Conservation (phyloP, 116 monocot species). For the Posidonia oceanica region DNA sequence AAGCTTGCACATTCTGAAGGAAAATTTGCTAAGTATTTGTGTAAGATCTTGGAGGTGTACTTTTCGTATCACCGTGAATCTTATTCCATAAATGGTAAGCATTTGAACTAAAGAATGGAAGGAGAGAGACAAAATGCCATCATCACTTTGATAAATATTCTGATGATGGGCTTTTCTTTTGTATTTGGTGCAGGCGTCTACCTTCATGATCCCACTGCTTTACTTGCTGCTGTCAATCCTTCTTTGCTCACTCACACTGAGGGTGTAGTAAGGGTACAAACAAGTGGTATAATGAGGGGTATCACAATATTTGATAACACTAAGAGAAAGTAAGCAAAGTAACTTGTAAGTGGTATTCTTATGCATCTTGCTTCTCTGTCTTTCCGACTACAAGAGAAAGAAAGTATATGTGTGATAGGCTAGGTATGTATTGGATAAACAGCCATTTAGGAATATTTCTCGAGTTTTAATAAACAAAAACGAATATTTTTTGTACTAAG, state of each 20-base stretch:
- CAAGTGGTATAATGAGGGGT: constrained; percentile 74
- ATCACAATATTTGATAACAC: constrained; percentile 81
- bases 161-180: constrained; percentile 3
- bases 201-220: constrained; percentile 88
- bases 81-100: constrained; percentile 48
- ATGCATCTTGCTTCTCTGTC: not conserved
- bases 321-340: constrained; percentile 56
- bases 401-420: too few species aligned
- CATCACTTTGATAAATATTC: not conserved
- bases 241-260: constrained; percentile 80
- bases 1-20: constrained; percentile 55
- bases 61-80: constrained; percentile 75
- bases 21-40: constrained; percentile 71
- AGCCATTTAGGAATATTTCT: too few species aligned
- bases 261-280: constrained; percentile 91
- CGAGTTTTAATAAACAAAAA: too few species aligned
- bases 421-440: too few species aligned
- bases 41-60: constrained; percentile 73
- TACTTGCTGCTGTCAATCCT: constrained; percentile 89
- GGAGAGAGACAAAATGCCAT: not conserved
- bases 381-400: not conserved
- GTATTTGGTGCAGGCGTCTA: constrained; percentile 57
- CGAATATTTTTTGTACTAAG: too few species aligned
- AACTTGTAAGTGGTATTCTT: not conserved
- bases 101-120: not conserved